phyloP scores from a whole-genome alignment of 371 early-diverging fungal genomes.

The Lichtheimia corymbifera region DNA sequence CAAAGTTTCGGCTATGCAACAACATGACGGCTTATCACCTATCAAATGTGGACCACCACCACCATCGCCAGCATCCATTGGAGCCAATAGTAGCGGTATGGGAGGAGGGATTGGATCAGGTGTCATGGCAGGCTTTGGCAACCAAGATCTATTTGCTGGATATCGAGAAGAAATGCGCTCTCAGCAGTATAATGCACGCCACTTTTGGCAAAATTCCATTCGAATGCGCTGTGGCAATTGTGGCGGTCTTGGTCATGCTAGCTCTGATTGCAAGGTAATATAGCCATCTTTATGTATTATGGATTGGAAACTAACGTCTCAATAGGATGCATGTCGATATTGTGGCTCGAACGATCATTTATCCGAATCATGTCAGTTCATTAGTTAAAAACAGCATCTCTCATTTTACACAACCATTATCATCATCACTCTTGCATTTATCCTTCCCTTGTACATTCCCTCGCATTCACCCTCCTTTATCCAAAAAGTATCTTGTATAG shows the following conservation, averaged over 20 bases:
- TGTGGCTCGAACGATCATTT: conserved; percentile 23
- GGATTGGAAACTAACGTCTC: not conserved
- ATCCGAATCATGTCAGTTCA: conserved; percentile 22
- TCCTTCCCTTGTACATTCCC: too few relatives aligned
- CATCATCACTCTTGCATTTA: too few relatives aligned
- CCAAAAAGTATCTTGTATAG: too few relatives aligned
- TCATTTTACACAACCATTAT: too few relatives aligned
- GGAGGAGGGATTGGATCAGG: conserved; percentile 1
- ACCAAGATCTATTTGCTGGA: conserved; percentile 23
- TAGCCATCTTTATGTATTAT: not conserved
- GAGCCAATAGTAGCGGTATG: conserved; percentile 8
- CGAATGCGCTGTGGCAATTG: conserved; percentile 42
- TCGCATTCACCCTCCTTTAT: too few relatives aligned
- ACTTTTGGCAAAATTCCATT: conserved; percentile 13
- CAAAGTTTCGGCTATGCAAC: conserved; percentile 12
- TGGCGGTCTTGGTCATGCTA: conserved; percentile 41
- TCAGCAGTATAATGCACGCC: conserved; percentile 5
- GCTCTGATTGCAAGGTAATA: conserved; percentile 39
- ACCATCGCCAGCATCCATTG: conserved; percentile 1
- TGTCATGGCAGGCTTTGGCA: conserved; percentile 26
- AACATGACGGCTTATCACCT: conserved; percentile 5
- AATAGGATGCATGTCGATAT: conserved; percentile 21
- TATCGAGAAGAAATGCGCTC: conserved; percentile 23
- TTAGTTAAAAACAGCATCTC: not conserved
- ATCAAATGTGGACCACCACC: not conserved